phyloP scores from a whole-genome alignment of 352 stramenopile genomes.

The Lagenidium sp. region DNA sequence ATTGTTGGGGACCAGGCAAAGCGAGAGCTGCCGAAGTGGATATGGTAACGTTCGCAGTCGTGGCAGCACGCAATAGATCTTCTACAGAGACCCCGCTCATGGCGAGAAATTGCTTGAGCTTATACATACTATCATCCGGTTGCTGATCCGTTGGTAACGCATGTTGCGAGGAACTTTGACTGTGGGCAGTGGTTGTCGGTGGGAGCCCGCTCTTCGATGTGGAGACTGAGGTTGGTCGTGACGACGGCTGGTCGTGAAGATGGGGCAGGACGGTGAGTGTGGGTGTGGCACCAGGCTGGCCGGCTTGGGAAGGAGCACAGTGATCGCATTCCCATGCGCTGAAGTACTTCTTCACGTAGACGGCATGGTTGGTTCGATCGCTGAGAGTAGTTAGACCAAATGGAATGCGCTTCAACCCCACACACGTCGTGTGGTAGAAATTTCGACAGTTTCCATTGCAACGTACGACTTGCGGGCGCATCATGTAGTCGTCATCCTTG shows the following conservation, averaged over 20 bases:
- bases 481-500: conserved; percentile 81
- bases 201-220: no score
- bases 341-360: conserved; percentile 84
- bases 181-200: no score
- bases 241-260: neutral
- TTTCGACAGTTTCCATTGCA: conserved; percentile 38
- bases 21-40: conserved; percentile 2
- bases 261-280: neutral
- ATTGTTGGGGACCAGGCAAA: no score
- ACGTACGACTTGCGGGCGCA: conserved; percentile 56
- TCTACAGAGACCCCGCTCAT: conserved; percentile 60
- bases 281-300: neutral
- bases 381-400: conserved; percentile 79
- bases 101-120: conserved; percentile 49
- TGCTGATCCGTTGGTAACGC: no score
- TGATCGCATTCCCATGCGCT: conserved; percentile 60
- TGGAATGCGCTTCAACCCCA: conserved; percentile 66
- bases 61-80: conserved; percentile 56
- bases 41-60: conserved; percentile 30
- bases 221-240: no score
- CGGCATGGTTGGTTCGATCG: conserved; percentile 66
- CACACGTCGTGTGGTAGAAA: conserved; percentile 71
- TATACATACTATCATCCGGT: conserved; percentile 39
- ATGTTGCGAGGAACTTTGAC: no score
- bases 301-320: conserved; percentile 15